Conservation (phyloP, 345 rosid species). For the Aethionema arabicum region DNA sequence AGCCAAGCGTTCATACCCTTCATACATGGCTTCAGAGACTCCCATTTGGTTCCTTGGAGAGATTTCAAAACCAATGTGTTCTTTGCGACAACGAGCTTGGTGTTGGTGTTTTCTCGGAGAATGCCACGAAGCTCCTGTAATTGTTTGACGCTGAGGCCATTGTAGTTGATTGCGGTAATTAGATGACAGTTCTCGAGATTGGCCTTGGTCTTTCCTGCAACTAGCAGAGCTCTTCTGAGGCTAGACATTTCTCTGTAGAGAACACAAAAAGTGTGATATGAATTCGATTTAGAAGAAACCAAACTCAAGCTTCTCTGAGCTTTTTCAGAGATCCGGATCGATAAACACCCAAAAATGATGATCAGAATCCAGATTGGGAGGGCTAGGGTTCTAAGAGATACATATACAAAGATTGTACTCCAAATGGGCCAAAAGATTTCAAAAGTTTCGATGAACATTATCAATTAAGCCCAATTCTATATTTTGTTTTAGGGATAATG, state of each 20-base stretch:
- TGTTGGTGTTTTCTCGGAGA: conserved; percentile 53
- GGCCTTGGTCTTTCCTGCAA: conserved; percentile 44
- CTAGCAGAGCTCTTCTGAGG: conserved; percentile 38
- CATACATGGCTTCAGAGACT: conserved; percentile 86
- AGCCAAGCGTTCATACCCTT: conserved; percentile 95
- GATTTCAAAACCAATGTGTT: conserved; percentile 85
- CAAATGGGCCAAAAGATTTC: too few species aligned
- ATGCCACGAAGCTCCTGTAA: conserved; percentile 69
- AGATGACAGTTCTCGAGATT: conserved; percentile 79
- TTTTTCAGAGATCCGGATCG: not conserved
- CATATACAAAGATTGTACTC: too few species aligned
- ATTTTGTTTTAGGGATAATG: too few species aligned
- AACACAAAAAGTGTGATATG: not conserved
- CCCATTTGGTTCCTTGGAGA: conserved; percentile 83
- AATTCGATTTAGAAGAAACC: conserved; percentile 13
- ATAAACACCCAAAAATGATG: not conserved
- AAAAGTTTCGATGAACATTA: too few species aligned
- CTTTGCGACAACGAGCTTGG: conserved; percentile 77
- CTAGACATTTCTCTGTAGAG: conserved; percentile 23
- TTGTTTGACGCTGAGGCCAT: conserved; percentile 76
- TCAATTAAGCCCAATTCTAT: too few species aligned
- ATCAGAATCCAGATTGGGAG: too few species aligned
- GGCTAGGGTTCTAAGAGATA: too few species aligned
- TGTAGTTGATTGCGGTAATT: conserved; percentile 72
- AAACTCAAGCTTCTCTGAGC: conserved; percentile 16